Conservation (phyloP, 495 filamentous ascomycete species). For the Hypoxylon intermedium region DNA sequence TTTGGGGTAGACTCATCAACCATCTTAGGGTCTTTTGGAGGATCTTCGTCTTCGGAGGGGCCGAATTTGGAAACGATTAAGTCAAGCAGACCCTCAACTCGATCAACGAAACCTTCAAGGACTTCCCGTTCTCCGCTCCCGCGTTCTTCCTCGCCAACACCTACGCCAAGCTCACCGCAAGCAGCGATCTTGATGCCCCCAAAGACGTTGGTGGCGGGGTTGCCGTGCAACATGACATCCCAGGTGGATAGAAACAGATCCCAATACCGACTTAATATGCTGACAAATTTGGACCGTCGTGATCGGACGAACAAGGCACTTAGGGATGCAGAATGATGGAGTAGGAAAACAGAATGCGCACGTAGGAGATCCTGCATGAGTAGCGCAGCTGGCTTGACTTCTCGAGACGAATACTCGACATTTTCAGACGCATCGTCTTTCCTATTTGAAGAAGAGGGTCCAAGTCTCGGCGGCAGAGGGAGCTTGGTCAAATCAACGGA, state of each 20-base stretch:
- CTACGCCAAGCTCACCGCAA: conserved; percentile 88
- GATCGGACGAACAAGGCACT: conserved; percentile 66
- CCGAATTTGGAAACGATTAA: conserved; percentile 87
- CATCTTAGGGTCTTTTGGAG: conserved; percentile 20
- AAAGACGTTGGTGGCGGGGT: conserved; percentile 79
- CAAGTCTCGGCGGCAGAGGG: conserved; percentile 49
- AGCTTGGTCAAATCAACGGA: conserved; percentile 77
- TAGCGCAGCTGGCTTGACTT: conserved; percentile 82
- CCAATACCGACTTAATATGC: conserved; percentile 84
- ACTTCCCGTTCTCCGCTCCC: conserved; percentile 92
- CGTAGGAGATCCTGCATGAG: conserved; percentile 80
- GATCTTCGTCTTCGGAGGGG: conserved; percentile 46
- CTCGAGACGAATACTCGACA: conserved; percentile 82
- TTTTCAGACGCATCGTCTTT: conserved; percentile 43
- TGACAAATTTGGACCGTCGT: conserved; percentile 55
- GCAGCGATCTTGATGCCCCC: conserved; percentile 88
- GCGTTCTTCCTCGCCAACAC: conserved; percentile 92
- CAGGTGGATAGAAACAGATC: conserved; percentile 78
- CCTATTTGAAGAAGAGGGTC: conserved; percentile 24
- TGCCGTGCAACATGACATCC: conserved; percentile 89
- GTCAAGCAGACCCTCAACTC: conserved; percentile 76
- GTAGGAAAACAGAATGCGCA: conserved; percentile 82
- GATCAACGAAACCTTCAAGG: conserved; percentile 78
- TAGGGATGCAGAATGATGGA: conserved; percentile 81
- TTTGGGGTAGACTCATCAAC: conserved; percentile 25